Evolutionary conservation across 2,329 filamentous ascomycete genomes (phyloP).

Genomic region (Xylaria digitata): DNA sequence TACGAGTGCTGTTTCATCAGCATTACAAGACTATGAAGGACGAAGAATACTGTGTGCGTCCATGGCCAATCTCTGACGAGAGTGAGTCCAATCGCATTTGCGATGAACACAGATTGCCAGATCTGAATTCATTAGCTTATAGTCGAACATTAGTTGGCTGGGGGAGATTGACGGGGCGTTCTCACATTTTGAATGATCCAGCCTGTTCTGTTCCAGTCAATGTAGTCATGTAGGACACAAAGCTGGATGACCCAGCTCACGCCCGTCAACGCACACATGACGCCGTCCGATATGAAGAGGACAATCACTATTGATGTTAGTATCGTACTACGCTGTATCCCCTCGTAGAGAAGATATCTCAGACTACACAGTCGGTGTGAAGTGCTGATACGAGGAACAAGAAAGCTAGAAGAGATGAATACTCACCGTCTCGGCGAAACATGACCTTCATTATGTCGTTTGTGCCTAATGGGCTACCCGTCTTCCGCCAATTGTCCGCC

Average conservation of each 20-base stretch:
- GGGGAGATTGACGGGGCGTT: not conserved
- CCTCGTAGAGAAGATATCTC: not conserved
- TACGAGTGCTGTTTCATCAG: slow-evolving; percentile 88
- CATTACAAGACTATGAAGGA: slow-evolving; percentile 78
- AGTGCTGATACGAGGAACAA: not conserved
- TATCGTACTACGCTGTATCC: not conserved
- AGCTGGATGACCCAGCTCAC: slow-evolving; percentile 75
- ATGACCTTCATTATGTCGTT: slow-evolving; percentile 79
- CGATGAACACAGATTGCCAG: slow-evolving; percentile 76
- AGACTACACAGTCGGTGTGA: not conserved
- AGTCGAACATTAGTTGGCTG: not conserved
- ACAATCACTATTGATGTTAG: slow-evolving; percentile 56
- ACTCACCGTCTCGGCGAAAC: slow-evolving; percentile 62
- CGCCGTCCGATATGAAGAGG: slow-evolving; percentile 71
- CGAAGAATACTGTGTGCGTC: slow-evolving; percentile 72
- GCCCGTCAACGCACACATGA: slow-evolving; percentile 74
- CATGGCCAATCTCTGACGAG: slow-evolving; percentile 81
- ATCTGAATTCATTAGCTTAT: slow-evolving; percentile 53
- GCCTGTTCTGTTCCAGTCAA: slow-evolving; percentile 75
- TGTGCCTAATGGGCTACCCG: slow-evolving; percentile 75
- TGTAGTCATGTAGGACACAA: slow-evolving; percentile 65
- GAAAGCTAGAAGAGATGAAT: not conserved
- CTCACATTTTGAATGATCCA: slow-evolving; percentile 79
- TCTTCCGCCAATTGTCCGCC: slow-evolving; percentile 73
- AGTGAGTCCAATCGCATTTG: slow-evolving; percentile 71